A percentile compares a stretch with the other conserved stretches of the same genome.
These are phyloP conservation scores for Halenospora varia DNA, from an alignment of 495 filamentous ascomycete species.

Conservation along the genomic window DNA sequence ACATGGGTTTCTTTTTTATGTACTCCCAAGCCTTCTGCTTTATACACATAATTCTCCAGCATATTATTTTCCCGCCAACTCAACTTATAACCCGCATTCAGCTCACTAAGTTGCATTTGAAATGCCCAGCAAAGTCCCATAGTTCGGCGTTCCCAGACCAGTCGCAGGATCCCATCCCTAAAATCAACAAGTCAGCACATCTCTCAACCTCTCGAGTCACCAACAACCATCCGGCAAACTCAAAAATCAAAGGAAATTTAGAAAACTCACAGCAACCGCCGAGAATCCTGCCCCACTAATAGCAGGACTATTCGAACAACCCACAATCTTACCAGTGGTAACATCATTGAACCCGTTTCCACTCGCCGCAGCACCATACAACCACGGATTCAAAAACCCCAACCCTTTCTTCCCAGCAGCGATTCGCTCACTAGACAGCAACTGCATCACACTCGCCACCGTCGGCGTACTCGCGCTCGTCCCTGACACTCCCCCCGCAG, in stretches of 20 bases:
- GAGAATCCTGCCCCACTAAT: slow-evolving; percentile 22
- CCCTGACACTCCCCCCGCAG: slow-evolving; percentile 6
- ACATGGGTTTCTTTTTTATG: too few relatives aligned
- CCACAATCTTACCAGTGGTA: slow-evolving; percentile 45
- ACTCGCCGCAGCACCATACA: slow-evolving; percentile 44
- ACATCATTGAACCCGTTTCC: slow-evolving; percentile 51
- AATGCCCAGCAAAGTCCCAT: slow-evolving; percentile 11
- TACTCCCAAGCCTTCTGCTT: too few relatives aligned
- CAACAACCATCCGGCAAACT: too few relatives aligned
- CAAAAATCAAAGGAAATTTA: neutral
- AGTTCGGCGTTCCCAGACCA: slow-evolving; percentile 19
- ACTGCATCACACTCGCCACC: slow-evolving; percentile 49
- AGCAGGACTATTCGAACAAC: slow-evolving; percentile 46
- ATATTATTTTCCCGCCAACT: too few relatives aligned
- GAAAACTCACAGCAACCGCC: slow-evolving; percentile 18
- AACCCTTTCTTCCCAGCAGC: slow-evolving; percentile 40
- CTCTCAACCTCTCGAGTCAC: too few relatives aligned
- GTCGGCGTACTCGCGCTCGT: slow-evolving; percentile 40
- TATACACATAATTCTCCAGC: neutral
- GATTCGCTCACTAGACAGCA: slow-evolving; percentile 56
- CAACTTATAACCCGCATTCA: too few relatives aligned
- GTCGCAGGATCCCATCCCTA: slow-evolving; percentile 25
- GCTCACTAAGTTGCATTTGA: neutral
- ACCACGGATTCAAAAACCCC: slow-evolving; percentile 63
- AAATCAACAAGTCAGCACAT: slow-evolving; percentile 4